Evolutionary conservation across 257 asterid species (phyloP), one percentile per base, ranked within the genome.

Genomic region (Hygrophila difformis): DNA sequence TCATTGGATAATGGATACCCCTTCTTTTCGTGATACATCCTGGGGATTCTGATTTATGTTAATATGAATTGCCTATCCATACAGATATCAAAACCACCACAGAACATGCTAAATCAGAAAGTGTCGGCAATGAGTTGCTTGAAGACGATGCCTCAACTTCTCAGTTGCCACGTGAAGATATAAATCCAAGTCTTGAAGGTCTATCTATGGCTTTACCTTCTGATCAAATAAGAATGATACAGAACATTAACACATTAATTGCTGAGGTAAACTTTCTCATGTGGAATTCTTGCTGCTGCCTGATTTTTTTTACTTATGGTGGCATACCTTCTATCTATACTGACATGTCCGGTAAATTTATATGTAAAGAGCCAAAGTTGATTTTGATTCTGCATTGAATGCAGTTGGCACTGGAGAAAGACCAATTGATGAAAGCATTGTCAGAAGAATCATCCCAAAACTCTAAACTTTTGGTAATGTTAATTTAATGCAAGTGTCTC

Each of bases 381-480:
- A 57, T 2, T 33, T 35, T 20, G 34, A 48, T 28, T 39, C n/a
- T n/a, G 34, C 56, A 18, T 51, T 28, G 21, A 46, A 49, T 77
- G 77, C 93, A 91, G 99, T 71, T 86, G 64, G 53, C 95, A 1
- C 47, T 80, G 79, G 96, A 91, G 79, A 91, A 82, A 72, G 89
- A 80, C 45, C 87, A 86, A 57, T 62, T 82, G 72, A 71, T 59
- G 63, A 83, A 63, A 54, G 84, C 87, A 34, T 77, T 86, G 71
- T 72, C 93, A 38, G 75, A 75, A 29, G 89, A 91, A 66, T 80
- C 93, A 60, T 77, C 93, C 39, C 87, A 82, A 59, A 63, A 63
- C 67, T 70, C 77, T 45, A 78, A 70, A 53, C 92, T 91, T 52
- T 59, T 61, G 95, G 99, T 91, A 86, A 53, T 60, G 60, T 61